These are phyloP conservation scores for Bipolaris zeicola DNA, from an alignment of 2,329 filamentous ascomycete species.

Conservation along the genomic window DNA sequence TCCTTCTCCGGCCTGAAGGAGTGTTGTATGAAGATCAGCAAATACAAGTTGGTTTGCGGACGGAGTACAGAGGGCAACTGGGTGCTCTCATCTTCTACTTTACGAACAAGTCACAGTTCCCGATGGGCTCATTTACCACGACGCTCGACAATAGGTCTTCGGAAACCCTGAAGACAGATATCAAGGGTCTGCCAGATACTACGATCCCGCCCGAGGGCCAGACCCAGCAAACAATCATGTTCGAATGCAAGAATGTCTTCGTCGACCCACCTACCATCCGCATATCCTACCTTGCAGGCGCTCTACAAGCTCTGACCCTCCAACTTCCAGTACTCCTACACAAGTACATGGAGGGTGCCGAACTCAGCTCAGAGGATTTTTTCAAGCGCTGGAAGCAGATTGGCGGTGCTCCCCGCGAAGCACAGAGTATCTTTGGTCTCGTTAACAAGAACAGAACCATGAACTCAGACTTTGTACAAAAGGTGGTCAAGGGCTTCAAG, in stretches of 20 bases:
- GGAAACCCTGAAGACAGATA: conserved; percentile 79
- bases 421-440: conserved; percentile 82
- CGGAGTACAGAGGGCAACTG: conserved; percentile 93
- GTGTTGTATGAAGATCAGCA: conserved; percentile 95
- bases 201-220: conserved; percentile 76
- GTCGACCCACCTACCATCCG: conserved; percentile 85
- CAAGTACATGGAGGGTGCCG: conserved; percentile 95
- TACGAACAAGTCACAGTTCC: conserved; percentile 85
- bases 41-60: conserved; percentile 87
- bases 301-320: conserved; percentile 88
- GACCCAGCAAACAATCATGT: conserved; percentile 92
- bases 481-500: conserved; percentile 79
- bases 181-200: conserved; percentile 86
- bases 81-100: conserved; percentile 96
- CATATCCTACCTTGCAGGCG: conserved; percentile 91
- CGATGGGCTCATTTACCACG: conserved; percentile 91
- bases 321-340: conserved; percentile 87
- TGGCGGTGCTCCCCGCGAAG: conserved; percentile 82
- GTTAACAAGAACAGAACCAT: conserved; percentile 66
- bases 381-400: conserved; percentile 99
- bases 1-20: conserved; percentile 81
- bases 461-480: conserved; percentile 71
- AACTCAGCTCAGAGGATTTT: conserved; percentile 87
- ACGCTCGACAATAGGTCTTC: conserved; percentile 76
- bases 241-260: conserved; percentile 84